Base-by-base conservation (phyloP, 805 yeast species). In the Candida sithepensis region DNA sequence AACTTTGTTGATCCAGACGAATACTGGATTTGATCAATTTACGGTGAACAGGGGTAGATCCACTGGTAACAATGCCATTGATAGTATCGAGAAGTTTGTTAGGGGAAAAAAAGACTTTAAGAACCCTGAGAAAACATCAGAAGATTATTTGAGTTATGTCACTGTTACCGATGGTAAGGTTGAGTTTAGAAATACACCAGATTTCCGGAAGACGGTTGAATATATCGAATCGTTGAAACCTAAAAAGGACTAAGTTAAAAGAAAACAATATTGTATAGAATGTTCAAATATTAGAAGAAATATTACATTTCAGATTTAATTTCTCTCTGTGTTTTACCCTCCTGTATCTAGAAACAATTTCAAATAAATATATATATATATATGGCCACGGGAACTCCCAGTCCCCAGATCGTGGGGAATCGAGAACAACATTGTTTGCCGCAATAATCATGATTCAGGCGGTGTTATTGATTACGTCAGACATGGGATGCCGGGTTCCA, bases 141-240 rank as follows among this genome's bases (percentile, higher is more conserved):
- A 69, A 4, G 84, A 78, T 55, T 77, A 70, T 46, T 63, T 79
- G 46, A 76, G 73, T 52, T 72, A 74, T 45, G 82, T 73, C 2
- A 69, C 72, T 0, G 70, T 79, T 3, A 59, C 63, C 16, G 64
- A 70, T 24, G 75, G 75, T 2, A 67, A 70, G 45, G 73, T 74
- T 1, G 61, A 59, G 12, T 74, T 75, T 52, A 66, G 68, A 47
- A 77, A 76, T 48, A 73, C 81, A 0, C 68, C 72, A 2, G 66
- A 68, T 51, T 75, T 73, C 56, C 52, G 56, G 30, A 62, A 66
- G 19, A 65, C 74, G 9, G 72, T 72, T 2, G 44, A 62, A 13
- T 55, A 66, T 37, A 51, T 66, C 40, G 70, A 70, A 41, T 38
- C 47, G 9, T 37, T 56, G 18, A 55, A 52, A 22, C 48, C 52